Conservation (phyloP, 2,329 filamentous ascomycete genomes). For the Cadophora sp. region DNA sequence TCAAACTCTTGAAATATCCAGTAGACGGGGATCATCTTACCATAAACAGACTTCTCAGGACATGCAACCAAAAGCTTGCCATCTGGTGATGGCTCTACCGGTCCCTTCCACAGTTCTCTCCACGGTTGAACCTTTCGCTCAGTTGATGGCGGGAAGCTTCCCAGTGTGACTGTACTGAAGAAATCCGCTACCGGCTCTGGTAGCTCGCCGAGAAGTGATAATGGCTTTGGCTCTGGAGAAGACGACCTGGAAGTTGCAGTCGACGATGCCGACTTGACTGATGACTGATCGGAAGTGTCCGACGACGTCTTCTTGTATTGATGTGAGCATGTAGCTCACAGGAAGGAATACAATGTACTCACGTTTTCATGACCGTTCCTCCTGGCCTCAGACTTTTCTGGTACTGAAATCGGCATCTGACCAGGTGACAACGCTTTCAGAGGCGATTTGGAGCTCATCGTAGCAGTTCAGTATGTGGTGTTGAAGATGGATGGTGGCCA, state of each 20-base stretch:
- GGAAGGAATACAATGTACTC: neutral
- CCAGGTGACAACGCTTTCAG: neutral
- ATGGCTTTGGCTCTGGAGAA: neutral
- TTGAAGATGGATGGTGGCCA: neutral
- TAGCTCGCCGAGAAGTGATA: neutral
- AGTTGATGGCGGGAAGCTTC: conserved; percentile 1
- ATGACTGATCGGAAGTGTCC: neutral
- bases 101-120: conserved; percentile 3
- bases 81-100: conserved; percentile 8
- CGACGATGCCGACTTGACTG: neutral
- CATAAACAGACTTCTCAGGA: conserved; percentile 9
- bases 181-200: conserved; percentile 1
- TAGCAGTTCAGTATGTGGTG: neutral
- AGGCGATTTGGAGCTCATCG: conserved; percentile 4
- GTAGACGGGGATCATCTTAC: neutral
- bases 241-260: neutral
- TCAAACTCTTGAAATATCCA: no score
- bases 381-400: neutral
- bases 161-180: neutral
- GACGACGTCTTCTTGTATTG: neutral
- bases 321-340: neutral
- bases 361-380: neutral
- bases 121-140: neutral
- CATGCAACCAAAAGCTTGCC: conserved; percentile 5
- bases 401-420: neutral